Evolutionary conservation across 495 filamentous ascomycete species (phyloP), one percentile per base, ranked within the genome.

Genomic region (Rhizodiscina lignyota): DNA sequence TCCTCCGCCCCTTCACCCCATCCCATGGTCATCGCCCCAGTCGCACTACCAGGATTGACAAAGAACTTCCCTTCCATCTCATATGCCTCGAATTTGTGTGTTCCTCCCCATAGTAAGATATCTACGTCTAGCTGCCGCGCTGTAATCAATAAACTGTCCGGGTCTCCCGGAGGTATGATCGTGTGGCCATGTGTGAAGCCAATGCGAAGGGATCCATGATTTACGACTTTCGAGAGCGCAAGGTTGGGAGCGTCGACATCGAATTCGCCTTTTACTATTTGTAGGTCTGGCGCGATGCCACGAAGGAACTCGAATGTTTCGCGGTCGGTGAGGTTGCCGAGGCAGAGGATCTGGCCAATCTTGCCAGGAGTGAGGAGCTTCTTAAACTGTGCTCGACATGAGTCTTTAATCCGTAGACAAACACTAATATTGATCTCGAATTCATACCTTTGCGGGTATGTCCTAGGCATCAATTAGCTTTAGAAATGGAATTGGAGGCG

Each of bases 61-160:
- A 97, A 97, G 63, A 97, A 97, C 55, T 91, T 83, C 35, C 89
- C 91, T 64, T 94, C 91, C 59, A 94, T 76, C 64, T 97, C 91
- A 51, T 93, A 97, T 20, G 91, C 92, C 62, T 99, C 89, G 53
- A 99, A 99, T 10, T 74, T 67, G 60, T 94, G 87, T 11, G 87
- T 94, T n/a, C 89, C 91, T 29, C 85, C 89, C 84, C 84, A 99
- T 44, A 93, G 74, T 36, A 99, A 59, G 30, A 99, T 82, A 62
- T 99, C 89, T 13, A 94, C 91, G 51, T 96, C 89, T 63, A 99
- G 77, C 55, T 87, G 82, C 41, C 89, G 77, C 18, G 89, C 89
- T 38, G 91, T 84, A 40, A 94, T 94, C 34, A 99, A 62, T 35
- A 99, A 60, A 15, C 81, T 68, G 56, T 99, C 89, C 16, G 85